These are phyloP conservation scores for Penicillium sp. DNA, from an alignment of 2,329 filamentous ascomycete genomes.

Conservation along the genomic window DNA sequence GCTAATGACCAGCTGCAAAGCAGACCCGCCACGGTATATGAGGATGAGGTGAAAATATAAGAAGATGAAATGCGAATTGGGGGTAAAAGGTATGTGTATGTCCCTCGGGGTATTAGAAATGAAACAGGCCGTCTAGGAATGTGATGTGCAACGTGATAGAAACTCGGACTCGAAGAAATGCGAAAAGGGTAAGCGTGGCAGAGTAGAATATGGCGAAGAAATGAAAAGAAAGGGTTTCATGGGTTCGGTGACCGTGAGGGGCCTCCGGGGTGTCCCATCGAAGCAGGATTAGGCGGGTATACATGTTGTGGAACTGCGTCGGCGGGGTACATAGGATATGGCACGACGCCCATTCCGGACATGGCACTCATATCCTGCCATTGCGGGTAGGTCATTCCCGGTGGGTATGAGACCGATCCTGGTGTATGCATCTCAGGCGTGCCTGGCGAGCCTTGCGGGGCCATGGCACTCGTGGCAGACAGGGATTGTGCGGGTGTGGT, in stretches of 20 bases:
- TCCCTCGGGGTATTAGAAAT: slow-evolving; percentile 28
- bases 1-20: slow-evolving; percentile 39
- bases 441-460: slow-evolving; percentile 26
- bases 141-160: slow-evolving; percentile 20
- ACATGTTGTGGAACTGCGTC: slow-evolving; percentile 28
- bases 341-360: slow-evolving; percentile 31
- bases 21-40: slow-evolving; percentile 27
- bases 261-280: slow-evolving; percentile 33
- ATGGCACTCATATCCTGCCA: slow-evolving; percentile 34
- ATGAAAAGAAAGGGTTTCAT: slow-evolving; percentile 8
- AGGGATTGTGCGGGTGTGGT: slow-evolving; percentile 35
- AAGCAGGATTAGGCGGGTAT: slow-evolving; percentile 25
- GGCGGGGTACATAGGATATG: slow-evolving; percentile 34
- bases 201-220: background rate
- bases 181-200: background rate
- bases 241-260: slow-evolving; percentile 27
- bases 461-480: slow-evolving; percentile 17
- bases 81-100: slow-evolving; percentile 10
- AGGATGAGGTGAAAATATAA: slow-evolving; percentile 22
- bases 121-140: slow-evolving; percentile 28
- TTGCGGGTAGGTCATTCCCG: slow-evolving; percentile 30
- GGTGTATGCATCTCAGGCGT: slow-evolving; percentile 27
- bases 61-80: slow-evolving; percentile 8
- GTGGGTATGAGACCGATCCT: slow-evolving; percentile 32
- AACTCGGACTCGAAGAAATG: slow-evolving; percentile 8